phyloP scores from a whole-genome alignment of 2,329 filamentous ascomycete species.

The Camptophora hylomeconis region DNA sequence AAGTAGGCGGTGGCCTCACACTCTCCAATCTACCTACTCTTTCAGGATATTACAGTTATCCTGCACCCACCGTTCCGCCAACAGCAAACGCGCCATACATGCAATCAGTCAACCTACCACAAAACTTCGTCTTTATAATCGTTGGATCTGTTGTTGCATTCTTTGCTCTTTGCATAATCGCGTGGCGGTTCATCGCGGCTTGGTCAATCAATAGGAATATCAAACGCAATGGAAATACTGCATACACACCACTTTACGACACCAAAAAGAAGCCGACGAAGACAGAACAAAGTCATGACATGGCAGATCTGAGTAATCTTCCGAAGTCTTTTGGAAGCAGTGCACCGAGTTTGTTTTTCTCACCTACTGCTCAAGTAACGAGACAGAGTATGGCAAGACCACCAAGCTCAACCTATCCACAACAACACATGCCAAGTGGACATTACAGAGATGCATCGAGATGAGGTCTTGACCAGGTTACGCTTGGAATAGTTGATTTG shows the following conservation, averaged over 20 bases:
- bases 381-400: constrained; percentile 12
- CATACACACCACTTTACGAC: constrained; percentile 45
- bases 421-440: constrained; percentile 14
- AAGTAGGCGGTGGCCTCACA: constrained; percentile 5
- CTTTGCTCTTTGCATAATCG: constrained; percentile 65
- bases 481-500: too few species aligned
- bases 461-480: too few species aligned
- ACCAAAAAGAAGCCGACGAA: constrained; percentile 22
- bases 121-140: constrained; percentile 92
- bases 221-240: constrained; percentile 47
- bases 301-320: constrained; percentile 19
- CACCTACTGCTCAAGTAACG: constrained; percentile 56
- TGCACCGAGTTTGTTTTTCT: constrained; percentile 71
- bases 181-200: constrained; percentile 78
- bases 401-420: constrained; percentile 2
- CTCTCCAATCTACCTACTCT: constrained; percentile 36
- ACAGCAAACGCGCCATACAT: constrained; percentile 81
- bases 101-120: constrained; percentile 70
- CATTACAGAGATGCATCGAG: constrained; percentile 17
- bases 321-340: constrained; percentile 14
- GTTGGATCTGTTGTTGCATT: constrained; percentile 81
- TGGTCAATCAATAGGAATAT: constrained; percentile 89
- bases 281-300: constrained; percentile 21
- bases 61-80: constrained; percentile 65
- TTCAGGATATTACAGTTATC: constrained; percentile 48